Percentiles rank a stretch among this genome's conserved stretches.
phyloP scores from a whole-genome alignment of 2,329 filamentous ascomycete genomes.

The Ceratocystis colombiana region DNA sequence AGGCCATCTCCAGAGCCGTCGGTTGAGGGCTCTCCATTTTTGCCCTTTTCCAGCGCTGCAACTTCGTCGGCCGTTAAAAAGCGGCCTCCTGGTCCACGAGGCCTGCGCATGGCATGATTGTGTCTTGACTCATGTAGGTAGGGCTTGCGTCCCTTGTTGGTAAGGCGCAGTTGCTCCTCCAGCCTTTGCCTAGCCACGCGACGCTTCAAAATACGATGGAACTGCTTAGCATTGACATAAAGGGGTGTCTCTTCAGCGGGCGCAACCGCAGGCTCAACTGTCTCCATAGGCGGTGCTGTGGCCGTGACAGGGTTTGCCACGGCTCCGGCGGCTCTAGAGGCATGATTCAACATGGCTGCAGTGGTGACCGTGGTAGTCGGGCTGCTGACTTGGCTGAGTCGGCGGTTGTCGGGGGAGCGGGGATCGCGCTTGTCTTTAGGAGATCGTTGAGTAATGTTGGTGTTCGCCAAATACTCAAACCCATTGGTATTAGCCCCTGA shows the following conservation, averaged over 20 bases:
- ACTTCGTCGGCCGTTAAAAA: conserved; percentile 97
- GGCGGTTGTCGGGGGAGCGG: conserved; percentile 57
- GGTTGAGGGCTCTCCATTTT: conserved; percentile 30
- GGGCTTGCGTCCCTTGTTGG: conserved; percentile 89
- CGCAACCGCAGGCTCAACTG: conserved; percentile 52
- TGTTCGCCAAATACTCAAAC: conserved; percentile 63
- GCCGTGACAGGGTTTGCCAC: conserved; percentile 71
- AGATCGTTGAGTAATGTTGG: conserved; percentile 39
- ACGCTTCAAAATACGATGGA: conserved; percentile 91
- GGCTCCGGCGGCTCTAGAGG: conserved; percentile 43
- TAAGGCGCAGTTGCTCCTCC: conserved; percentile 83
- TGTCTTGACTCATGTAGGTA: conserved; percentile 96
- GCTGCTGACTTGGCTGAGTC: conserved; percentile 68
- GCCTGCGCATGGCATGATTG: conserved; percentile 94
- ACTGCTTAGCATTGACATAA: conserved; percentile 98
- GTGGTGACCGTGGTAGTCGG: conserved; percentile 65
- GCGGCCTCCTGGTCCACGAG: conserved; percentile 82
- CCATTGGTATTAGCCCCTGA: conserved; percentile 53
- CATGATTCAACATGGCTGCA: conserved; percentile 66
- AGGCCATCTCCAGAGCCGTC: conserved; percentile 27
- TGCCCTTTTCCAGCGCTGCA: conserved; percentile 42
- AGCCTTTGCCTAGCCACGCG: conserved; percentile 86
- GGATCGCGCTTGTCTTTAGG: conserved; percentile 57
- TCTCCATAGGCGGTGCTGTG: conserved; percentile 64
- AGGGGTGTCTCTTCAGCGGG: conserved; percentile 81